Base-by-base conservation (phyloP, 768 basidiomycete species). In the Leccinellum rugosiceps region DNA sequence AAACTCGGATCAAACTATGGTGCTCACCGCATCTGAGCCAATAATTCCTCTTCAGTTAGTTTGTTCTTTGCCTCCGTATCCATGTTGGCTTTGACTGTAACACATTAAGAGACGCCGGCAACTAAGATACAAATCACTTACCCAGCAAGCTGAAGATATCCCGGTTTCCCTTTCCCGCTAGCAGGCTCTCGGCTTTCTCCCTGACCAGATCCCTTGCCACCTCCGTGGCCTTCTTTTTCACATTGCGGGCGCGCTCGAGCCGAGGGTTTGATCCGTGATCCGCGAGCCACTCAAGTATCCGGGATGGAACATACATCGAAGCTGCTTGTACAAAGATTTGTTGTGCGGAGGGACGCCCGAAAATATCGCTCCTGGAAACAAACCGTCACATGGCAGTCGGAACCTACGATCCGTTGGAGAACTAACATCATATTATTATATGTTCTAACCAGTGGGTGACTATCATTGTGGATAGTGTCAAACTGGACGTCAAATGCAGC, bases 401-500 rank as follows among this genome's bases (percentile, higher is more conserved):
- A 72, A 28, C 15, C 15, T 14, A 35, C 8, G 4, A 35, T 13
- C 15, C 31, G 8, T 2, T 43, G 50, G 43, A 28, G 3, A n/a
- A 59, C 67, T 14, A 14, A 67, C 66, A 55, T 0, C 14, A 63
- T 11, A 43, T 57, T 66, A 11, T 48, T 15, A 25, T 59, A 68
- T n/a, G 32, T 48, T 14, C 5, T 58, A 10, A 38, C 46, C 14
- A 67, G 11, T 3, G 61, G 61, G 4, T 66, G 61, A 3, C 35
- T 19, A 38, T 58, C 52, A n/a, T 63, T 46, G 14, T 58, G 13
- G 31, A 65, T 6, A 14, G 56, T 38, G 3, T 72, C 74, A 38
- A 83, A 82, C 26, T 72, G 73, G 60, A 82, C 76, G 53, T 81
- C 81, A 58, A 83, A 83, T 41, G 79, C 80, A 51, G 77, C 81